Evolutionary conservation across 2,329 filamentous ascomycete species (phyloP), one percentile per base, ranked within the genome.

Genomic region (Pseudogymnoascus sp.): DNA sequence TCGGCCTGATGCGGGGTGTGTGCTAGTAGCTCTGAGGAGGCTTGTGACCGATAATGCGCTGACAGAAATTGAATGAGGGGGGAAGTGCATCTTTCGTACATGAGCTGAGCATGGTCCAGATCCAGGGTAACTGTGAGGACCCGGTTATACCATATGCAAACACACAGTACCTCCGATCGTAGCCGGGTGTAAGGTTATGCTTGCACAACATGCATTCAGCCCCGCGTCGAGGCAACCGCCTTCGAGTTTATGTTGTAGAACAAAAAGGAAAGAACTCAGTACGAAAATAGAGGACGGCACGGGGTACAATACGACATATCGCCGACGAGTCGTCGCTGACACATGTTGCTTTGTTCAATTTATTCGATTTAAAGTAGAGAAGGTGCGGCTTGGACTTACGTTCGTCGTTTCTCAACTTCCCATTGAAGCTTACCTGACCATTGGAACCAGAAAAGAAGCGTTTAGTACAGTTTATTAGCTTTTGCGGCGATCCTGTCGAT

Each of bases 131-230:
- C 9, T 33, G 47, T 16, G 47, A 54, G 16, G 28, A 54, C 28
- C 47, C 11, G 47, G 47, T 20, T 20, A 28, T 8, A 50, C 7
- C 22, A 50, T 50, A 50, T 50, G 43, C 43, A n/a, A 54, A 54
- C n/a, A 54, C 28, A 28, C 47, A 54, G 11, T 54, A 54, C 16
- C 43, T 50, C 25, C 25, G 43, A 30, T 30, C 8, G 25, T 16
- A 54, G 25, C 43, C 6, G 25, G 43, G 9, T 20, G 28, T 35
- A 33, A 35, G 47, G 47, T n/a, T 33, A 54, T 54, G 47, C 47
- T 54, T 54, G 47, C 7, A 54, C 6, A 28, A 54, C 47, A 54
- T 54, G 47, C 28, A 54, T 54, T 54, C 47, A 54, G 28, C 47
- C 47, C 28, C 47, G 47, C 47, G 11, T 11, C 28, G 6, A 54